Evolutionary conservation across 2,329 filamentous ascomycete genomes (phyloP).

Genomic region (Claviceps sp.): DNA sequence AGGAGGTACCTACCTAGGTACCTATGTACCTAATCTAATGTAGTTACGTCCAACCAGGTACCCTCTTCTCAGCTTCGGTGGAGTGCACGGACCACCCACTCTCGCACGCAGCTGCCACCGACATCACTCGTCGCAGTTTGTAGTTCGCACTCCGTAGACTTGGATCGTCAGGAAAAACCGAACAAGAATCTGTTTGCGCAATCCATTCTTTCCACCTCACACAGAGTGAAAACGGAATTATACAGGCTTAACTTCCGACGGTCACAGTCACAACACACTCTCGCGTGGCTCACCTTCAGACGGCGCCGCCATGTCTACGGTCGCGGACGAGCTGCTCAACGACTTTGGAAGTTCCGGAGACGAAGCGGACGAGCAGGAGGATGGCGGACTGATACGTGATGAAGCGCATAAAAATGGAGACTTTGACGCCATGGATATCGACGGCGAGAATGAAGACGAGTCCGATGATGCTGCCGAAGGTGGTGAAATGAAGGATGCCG

Average conservation of each 20-base stretch:
- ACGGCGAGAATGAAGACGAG: conserved; percentile 31
- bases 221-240: neutral
- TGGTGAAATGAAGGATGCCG: conserved; percentile 33
- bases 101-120: neutral
- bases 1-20: too few species aligned
- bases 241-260: neutral
- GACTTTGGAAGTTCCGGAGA: conserved; percentile 55
- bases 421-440: conserved; percentile 40
- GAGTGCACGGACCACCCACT: conserved; percentile 7
- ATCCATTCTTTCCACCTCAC: neutral
- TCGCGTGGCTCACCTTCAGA: neutral
- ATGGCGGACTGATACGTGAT: conserved; percentile 32
- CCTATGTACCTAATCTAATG: too few species aligned
- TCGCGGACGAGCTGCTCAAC: conserved; percentile 84
- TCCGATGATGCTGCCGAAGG: conserved; percentile 48
- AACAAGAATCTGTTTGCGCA: neutral
- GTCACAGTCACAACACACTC: too few species aligned
- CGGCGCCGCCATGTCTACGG: conserved; percentile 57
- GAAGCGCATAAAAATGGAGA: conserved; percentile 24
- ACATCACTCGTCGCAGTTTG: conserved; percentile 8
- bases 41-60: too few species aligned
- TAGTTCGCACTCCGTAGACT: too few species aligned
- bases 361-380: conserved; percentile 51
- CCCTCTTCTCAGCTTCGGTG: too few species aligned
- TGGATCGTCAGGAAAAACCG: neutral